A percentile compares a stretch with the other conserved stretches of the same genome.
phyloP scores from a whole-genome alignment of 208 protist species.

The Wallacemonas sp. region DNA sequence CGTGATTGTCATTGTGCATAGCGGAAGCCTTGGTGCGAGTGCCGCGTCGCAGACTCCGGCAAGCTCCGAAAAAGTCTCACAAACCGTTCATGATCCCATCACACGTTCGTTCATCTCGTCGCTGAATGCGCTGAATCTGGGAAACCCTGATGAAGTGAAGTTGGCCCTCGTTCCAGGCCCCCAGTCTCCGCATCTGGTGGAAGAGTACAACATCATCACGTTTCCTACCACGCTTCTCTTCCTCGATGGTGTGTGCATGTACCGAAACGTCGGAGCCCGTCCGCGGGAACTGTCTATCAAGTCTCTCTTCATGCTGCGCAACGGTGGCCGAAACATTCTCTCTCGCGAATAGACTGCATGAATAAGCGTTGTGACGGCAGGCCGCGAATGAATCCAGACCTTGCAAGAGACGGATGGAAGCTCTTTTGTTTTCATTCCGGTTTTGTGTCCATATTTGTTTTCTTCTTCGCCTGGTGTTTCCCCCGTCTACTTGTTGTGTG shows the following conservation, averaged over 20 bases:
- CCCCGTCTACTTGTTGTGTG: too few relatives aligned
- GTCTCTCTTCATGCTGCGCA: slow-evolving; percentile 81
- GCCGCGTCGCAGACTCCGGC: background rate
- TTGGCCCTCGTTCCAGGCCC: slow-evolving; percentile 75
- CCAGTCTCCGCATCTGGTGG: slow-evolving; percentile 53
- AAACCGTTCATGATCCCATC: slow-evolving; percentile 52
- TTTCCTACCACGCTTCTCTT: slow-evolving; percentile 81
- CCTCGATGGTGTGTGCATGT: slow-evolving; percentile 64
- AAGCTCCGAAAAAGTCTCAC: background rate
- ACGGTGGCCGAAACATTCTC: slow-evolving; percentile 69
- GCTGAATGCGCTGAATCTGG: slow-evolving; percentile 76
- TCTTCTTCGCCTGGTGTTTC: too few relatives aligned
- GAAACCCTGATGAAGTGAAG: slow-evolving; percentile 75
- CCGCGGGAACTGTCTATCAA: slow-evolving; percentile 82
- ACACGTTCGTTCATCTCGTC: slow-evolving; percentile 80
- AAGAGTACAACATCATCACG: slow-evolving; percentile 73
- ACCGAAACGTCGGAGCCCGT: slow-evolving; percentile 65
- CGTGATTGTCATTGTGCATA: slow-evolving; percentile 73
- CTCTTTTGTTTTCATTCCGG: too few relatives aligned
- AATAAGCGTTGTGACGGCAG: too few relatives aligned
- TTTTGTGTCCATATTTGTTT: too few relatives aligned
- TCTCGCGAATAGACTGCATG: slow-evolving; percentile 68
- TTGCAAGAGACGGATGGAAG: too few relatives aligned
- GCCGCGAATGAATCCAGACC: too few relatives aligned
- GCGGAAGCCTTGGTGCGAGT: slow-evolving; percentile 10